A percentile compares a stretch with the other conserved stretches of the same genome.
phyloP scores from a whole-genome alignment of 192 early-diverging fungal species.

The Lunasporangiospora selenospora region DNA sequence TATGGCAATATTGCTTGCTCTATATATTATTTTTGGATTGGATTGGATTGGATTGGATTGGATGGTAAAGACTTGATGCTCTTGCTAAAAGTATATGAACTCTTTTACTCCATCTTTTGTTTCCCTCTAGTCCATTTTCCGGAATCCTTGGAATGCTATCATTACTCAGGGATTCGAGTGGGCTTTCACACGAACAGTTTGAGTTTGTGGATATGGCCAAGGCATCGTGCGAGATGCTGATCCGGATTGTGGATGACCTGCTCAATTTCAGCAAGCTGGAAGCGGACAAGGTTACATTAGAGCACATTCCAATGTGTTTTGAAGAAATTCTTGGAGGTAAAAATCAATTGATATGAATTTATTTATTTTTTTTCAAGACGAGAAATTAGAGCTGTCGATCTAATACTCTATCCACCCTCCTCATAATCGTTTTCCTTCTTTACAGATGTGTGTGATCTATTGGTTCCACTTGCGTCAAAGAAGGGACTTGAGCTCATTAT shows the following conservation, averaged over 20 bases:
- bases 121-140: slow-evolving; percentile 50
- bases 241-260: slow-evolving; percentile 58
- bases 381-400: not conserved
- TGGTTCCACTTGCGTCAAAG: slow-evolving; percentile 67
- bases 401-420: not conserved
- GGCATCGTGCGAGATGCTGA: slow-evolving; percentile 56
- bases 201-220: slow-evolving; percentile 60
- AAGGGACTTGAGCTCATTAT: slow-evolving; percentile 66
- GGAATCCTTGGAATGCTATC: slow-evolving; percentile 60
- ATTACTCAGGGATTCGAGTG: slow-evolving; percentile 44
- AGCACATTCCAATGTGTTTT: slow-evolving; percentile 48
- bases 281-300: slow-evolving; percentile 56
- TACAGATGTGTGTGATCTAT: slow-evolving; percentile 58
- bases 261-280: slow-evolving; percentile 58
- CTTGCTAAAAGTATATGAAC: too few species aligned
- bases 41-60: too few species aligned
- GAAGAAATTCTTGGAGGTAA: slow-evolving; percentile 53
- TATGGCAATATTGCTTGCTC: slow-evolving; percentile 44
- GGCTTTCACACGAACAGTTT: slow-evolving; percentile 52
- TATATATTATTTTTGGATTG: not conserved
- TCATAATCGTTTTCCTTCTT: not conserved
- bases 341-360: not conserved
- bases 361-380: too few species aligned
- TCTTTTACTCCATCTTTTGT: too few species aligned
- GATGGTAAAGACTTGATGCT: not conserved